Base-by-base conservation (phyloP, 208 protist species). In the Crithidia thermophila region DNA sequence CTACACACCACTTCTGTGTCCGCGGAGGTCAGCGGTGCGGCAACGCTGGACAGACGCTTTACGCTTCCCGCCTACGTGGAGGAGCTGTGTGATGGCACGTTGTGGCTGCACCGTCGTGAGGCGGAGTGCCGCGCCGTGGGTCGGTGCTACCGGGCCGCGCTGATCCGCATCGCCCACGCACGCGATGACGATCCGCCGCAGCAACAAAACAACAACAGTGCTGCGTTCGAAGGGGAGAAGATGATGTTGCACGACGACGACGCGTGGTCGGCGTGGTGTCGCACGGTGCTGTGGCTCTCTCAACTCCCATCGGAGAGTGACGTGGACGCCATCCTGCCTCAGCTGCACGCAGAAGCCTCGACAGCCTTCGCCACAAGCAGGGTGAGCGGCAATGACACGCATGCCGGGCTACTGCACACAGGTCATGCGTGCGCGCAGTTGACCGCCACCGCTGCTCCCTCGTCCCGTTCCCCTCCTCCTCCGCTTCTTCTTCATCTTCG, bases 51-150 rank as follows among this genome's bases (percentile, higher is more conserved):
- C 30, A 56, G 43, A 9, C 64, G 84, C 47, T 52, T 81, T 11
- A 88, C 72, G 11, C 53, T 92, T 16, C 67, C 79, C 10, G 85
- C 84, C 2, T 93, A 93, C 68, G 50, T 92, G n/a, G 72, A 87
- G 56, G 87, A 95, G 70, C 74, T 95, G 31, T 79, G 69, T 47
- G 72, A 51, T 0, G 87, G 87, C 6, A 11, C 33, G 61, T 72
- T 95, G 31, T 84, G 83, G 75, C 68, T 95, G 39, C 72, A 86
- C n/a, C 79, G 74, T 0, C 70, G 90, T 1, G 90, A 93, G 58
- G 85, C 70, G 4, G 90, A 95, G 64, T 95, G 87, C 64, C 81
- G 66, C 0, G 60, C 62, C 4, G 87, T 70, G 0, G 90, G 87
- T 8, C 51, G 51, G 0, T 45, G 33, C 27, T 92, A 92, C 65